A percentile compares a stretch with the other conserved stretches of the same genome.
Evolutionary conservation across 306 rosid genomes (phyloP).

Genomic region (Dalbergia cultrata): DNA sequence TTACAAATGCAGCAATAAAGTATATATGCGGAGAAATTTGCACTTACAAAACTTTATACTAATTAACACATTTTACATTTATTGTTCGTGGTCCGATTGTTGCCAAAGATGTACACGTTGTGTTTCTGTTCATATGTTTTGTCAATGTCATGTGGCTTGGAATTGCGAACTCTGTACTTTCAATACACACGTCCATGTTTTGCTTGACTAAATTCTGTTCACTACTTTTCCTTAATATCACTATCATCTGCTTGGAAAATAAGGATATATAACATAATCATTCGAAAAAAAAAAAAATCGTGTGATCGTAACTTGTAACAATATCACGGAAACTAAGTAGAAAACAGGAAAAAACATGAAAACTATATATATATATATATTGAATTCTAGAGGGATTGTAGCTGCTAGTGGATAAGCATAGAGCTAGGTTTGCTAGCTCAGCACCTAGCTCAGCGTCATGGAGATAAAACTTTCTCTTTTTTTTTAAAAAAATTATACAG

Average conservation of each 20-base stretch:
- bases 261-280: neutral
- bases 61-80: neutral
- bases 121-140: neutral
- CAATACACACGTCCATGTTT: conserved; percentile 23
- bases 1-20: neutral
- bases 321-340: neutral
- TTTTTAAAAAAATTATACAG: too few species aligned
- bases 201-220: conserved; percentile 40
- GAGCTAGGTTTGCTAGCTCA: conserved; percentile 4
- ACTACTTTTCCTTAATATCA: conserved; percentile 36
- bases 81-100: neutral
- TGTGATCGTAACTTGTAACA: neutral
- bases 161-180: neutral
- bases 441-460: conserved; percentile 23
- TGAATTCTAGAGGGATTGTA: conserved; percentile 15
- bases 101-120: neutral
- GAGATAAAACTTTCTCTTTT: too few species aligned
- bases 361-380: too few species aligned
- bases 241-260: conserved; percentile 1
- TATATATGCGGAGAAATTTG: neutral
- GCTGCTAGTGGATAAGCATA: conserved; percentile 42
- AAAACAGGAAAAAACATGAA: conserved; percentile 20
- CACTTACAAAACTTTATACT: too few species aligned
- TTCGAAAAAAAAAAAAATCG: too few species aligned
- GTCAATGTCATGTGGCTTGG: conserved; percentile 6